Base-by-base conservation (phyloP, 2,329 filamentous ascomycete species). In the Aureobasidium musti region DNA sequence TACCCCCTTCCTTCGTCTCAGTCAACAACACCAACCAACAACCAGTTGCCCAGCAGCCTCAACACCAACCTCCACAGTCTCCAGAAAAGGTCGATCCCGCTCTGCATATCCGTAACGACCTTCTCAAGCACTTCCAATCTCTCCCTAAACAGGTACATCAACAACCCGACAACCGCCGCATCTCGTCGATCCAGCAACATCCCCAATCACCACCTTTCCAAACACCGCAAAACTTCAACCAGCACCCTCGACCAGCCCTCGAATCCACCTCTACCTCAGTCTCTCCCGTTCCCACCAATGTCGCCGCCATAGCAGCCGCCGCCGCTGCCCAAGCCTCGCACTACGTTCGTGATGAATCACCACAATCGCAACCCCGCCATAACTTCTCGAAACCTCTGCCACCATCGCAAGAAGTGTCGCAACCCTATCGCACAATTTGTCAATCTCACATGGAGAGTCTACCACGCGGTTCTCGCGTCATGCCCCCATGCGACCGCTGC, bases 401-500 rank as follows among this genome's bases (percentile, higher is more conserved):
- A 4, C 72, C 74, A 33, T 73, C 73, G 14, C 70, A 76, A 28
- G 76, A 77, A 60, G 74, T 72, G 67, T 72, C 71, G 37, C 76
- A 77, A 67, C 76, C 76, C 1, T 77, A 76, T 63, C 69, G 76
- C 50, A 72, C 74, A 21, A 69, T 77, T 7, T 77, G 76, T 61
- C 76, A 77, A 67, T 73, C 89, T 45, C 86, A 88, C 67, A 91
- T 94, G 79, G 92, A 96, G 72, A 87, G 87, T 60, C 78, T 96
- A 3, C 82, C 84, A 56, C 88, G 90, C 56, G 91, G 91, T 3
- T 89, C 92, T 65, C 81, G 86, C 6, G 90, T 96, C 57, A 78
- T 86, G n/a, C 92, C 92, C 11, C 91, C 91, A 0, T 96, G 92
- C 74, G 92, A 96, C 75, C 84, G 91, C 43, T 96, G 92, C 75